These are phyloP conservation scores for Eucalyptus melliodora DNA, from an alignment of 345 rosid genomes.

Conservation along the genomic window DNA sequence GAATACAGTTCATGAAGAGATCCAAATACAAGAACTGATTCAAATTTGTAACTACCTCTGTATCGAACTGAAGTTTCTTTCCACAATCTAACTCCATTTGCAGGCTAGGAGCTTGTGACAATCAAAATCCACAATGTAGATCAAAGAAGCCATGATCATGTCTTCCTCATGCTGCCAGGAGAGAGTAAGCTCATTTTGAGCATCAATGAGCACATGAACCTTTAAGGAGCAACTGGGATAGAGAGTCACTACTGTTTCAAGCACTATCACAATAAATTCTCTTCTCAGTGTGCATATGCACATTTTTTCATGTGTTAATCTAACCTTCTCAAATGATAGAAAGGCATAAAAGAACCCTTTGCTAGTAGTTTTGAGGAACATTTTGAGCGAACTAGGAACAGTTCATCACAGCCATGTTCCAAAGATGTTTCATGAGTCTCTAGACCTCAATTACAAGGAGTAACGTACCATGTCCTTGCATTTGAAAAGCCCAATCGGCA, in stretches of 20 bases:
- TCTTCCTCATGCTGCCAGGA: no score
- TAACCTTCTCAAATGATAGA: neutral
- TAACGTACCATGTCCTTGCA: conserved; percentile 66
- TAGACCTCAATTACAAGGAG: neutral
- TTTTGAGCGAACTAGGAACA: neutral
- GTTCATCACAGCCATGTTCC: neutral
- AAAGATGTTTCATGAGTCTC: neutral
- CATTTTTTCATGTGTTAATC: neutral
- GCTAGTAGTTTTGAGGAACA: neutral
- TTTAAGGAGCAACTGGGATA: no score
- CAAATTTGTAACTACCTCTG: conserved; percentile 46
- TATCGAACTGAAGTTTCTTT: conserved; percentile 76
- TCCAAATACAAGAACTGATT: neutral
- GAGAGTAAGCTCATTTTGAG: no score
- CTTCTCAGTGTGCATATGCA: neutral
- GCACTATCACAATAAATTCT: no score
- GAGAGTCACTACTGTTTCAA: no score
- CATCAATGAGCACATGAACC: no score
- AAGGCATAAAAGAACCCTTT: neutral
- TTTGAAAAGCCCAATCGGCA: conserved; percentile 68
- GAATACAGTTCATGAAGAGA: no score
- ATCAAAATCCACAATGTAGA: no score
- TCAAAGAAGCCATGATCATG: no score
- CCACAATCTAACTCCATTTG: conserved; percentile 53
- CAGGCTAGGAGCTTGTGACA: no score